Conservation (phyloP, 192 early-diverging fungal genomes). For the Coemansia biformis region DNA sequence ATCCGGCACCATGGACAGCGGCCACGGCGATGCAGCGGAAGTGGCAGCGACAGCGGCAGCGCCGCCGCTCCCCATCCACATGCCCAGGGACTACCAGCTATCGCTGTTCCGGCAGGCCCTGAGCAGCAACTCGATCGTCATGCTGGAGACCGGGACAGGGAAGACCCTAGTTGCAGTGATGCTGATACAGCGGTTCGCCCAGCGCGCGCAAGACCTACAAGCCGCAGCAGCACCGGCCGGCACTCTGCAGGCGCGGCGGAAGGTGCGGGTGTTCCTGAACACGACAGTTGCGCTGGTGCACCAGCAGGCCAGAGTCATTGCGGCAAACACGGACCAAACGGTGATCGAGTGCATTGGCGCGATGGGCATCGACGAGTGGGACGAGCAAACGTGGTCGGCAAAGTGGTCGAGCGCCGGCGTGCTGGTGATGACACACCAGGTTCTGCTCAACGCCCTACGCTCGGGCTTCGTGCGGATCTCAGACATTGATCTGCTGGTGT, state of each 20-base stretch:
- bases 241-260: slow-evolving; percentile 3
- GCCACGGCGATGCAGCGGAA: no score
- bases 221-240: background rate
- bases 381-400: slow-evolving; percentile 54
- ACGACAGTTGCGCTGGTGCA: slow-evolving; percentile 80
- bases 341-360: slow-evolving; percentile 66
- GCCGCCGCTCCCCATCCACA: slow-evolving; percentile 16
- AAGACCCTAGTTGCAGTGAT: slow-evolving; percentile 88
- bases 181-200: slow-evolving; percentile 72
- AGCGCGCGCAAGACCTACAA: slow-evolving; percentile 5
- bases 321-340: slow-evolving; percentile 56
- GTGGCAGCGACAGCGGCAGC: no score
- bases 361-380: slow-evolving; percentile 61
- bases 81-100: slow-evolving; percentile 74
- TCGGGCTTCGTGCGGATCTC: slow-evolving; percentile 61
- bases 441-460: slow-evolving; percentile 72
- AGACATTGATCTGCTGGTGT: slow-evolving; percentile 77
- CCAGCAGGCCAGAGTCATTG: slow-evolving; percentile 80
- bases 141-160: slow-evolving; percentile 89
- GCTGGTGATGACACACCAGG: slow-evolving; percentile 82
- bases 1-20: no score
- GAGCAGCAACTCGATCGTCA: slow-evolving; percentile 73
- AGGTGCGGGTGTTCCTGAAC: slow-evolving; percentile 69
- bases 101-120: slow-evolving; percentile 66
- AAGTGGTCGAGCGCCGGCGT: slow-evolving; percentile 61